Evolutionary conservation across 2,329 filamentous ascomycete species (phyloP).

Genomic region (Fusarium xylarioides): DNA sequence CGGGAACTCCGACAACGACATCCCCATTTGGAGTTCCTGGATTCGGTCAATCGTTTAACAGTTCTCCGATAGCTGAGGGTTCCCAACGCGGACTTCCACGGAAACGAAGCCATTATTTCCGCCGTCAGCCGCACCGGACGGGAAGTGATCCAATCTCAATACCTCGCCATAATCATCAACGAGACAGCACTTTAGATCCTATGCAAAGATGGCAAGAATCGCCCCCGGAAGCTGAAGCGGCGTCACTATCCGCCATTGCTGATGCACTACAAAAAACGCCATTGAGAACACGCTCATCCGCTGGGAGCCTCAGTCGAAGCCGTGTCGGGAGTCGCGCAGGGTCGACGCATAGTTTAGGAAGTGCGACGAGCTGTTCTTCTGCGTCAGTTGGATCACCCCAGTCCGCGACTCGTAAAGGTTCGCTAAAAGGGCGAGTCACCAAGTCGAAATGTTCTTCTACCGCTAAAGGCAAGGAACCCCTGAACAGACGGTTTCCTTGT

Average conservation of each 20-base stretch:
- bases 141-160: constrained; percentile 17
- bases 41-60: neutral
- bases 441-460: constrained; percentile 7
- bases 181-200: constrained; percentile 12
- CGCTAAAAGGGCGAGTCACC: constrained; percentile 7
- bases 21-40: neutral
- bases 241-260: constrained; percentile 32
- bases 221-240: constrained; percentile 34
- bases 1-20: neutral
- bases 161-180: neutral
- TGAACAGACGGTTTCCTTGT: constrained; percentile 28
- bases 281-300: constrained; percentile 10
- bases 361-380: constrained; percentile 32
- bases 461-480: neutral
- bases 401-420: neutral
- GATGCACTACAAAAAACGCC: constrained; percentile 21
- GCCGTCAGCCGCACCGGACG: neutral
- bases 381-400: constrained; percentile 1
- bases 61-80: neutral
- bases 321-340: constrained; percentile 17
- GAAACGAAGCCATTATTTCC: constrained; percentile 19
- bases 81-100: constrained; percentile 14
- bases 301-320: constrained; percentile 14
- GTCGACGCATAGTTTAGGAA: constrained; percentile 25
- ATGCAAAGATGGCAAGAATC: constrained; percentile 41